Base-by-base conservation (phyloP, 257 asterid species). In the Solanum piurae region DNA sequence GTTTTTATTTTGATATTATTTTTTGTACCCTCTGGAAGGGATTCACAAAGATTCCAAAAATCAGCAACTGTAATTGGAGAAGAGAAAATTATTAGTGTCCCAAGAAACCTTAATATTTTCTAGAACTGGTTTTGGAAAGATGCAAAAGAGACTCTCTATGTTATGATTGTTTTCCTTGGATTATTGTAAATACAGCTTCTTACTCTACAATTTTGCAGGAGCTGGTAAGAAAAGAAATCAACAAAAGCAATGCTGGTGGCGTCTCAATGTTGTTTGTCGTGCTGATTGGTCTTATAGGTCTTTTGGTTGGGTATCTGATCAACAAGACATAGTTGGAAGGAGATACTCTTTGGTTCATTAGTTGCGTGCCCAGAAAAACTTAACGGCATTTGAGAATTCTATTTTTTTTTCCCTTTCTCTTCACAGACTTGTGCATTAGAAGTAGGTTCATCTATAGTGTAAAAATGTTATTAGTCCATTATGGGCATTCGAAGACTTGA, bases 221-320 rank as follows among this genome's bases (percentile, higher is more conserved):
- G 87, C 75, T 88, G 88, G 73, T 92, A 88, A 90, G 87, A 77
- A 90, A 89, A 83, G 94, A 89, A 83, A 88, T 44, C 37, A 80
- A 89, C 90, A 87, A 89, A 89, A 93, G 87, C 76, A 91, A 88
- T 87, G 91, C 91, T 21, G 90, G 91, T 34, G 88, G 92, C 29
- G 83, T 91, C 83, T 94, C 98, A 76, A 23, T 90, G 29, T 71
- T 89, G 42, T 68, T 83, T 1, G 87, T 91, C 31, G 84, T 93
- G 60, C 84, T 94, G 27, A 64, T 94, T 66, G 91, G 94, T 79
- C 87, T 95, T 46, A 9, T 94, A 2, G 98, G 98, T 83, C 76
- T 95, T 52, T 88, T 92, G 89, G 76, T 91, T 14, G 98, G 98
- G 80, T 94, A 93, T 91, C 89, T 91, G 74, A 87, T 94, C 92